Evolutionary conservation across 805 yeast species (phyloP).

Genomic region (Candida vartiovaarae): DNA sequence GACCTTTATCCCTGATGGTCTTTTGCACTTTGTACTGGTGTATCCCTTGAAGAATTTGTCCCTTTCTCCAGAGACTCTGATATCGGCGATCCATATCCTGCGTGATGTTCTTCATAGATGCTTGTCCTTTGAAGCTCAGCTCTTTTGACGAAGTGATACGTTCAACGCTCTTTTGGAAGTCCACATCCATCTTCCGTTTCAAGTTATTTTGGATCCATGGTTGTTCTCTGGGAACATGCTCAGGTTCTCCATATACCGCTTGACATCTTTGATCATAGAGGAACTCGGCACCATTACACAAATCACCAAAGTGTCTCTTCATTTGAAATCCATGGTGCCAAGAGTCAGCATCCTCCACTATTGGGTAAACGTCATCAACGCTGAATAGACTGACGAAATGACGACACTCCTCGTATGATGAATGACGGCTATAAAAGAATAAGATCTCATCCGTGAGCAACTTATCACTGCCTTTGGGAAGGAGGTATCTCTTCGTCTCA

Average conservation of each 20-base stretch:
- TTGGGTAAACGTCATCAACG: slow-evolving; percentile 38
- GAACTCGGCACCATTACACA: slow-evolving; percentile 21
- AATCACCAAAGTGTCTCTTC: slow-evolving; percentile 33
- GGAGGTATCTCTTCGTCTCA: slow-evolving; percentile 21
- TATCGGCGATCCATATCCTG: not conserved
- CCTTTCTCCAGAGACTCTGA: not conserved
- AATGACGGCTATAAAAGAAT: slow-evolving; percentile 39
- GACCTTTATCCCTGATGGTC: not conserved
- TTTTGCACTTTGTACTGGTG: not conserved
- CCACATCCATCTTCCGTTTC: not conserved
- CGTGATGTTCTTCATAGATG: not conserved
- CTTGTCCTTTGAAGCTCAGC: slow-evolving; percentile 3
- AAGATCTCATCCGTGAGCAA: slow-evolving; percentile 31
- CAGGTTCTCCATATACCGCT: slow-evolving; percentile 1
- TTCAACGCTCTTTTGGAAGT: not conserved
- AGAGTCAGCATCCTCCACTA: slow-evolving; percentile 26
- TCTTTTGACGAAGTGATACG: not conserved
- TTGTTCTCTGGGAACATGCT: not conserved
- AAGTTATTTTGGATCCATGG: not conserved
- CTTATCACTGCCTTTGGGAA: slow-evolving; percentile 22
- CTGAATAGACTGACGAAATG: slow-evolving; percentile 29
- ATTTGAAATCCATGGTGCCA: slow-evolving; percentile 36
- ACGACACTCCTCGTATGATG: slow-evolving; percentile 36
- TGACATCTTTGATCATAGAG: slow-evolving; percentile 10
- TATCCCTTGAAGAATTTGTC: not conserved